Evolutionary conservation across 192 early-diverging fungal genomes (phyloP).

Genomic region (Backusella macrospora): DNA sequence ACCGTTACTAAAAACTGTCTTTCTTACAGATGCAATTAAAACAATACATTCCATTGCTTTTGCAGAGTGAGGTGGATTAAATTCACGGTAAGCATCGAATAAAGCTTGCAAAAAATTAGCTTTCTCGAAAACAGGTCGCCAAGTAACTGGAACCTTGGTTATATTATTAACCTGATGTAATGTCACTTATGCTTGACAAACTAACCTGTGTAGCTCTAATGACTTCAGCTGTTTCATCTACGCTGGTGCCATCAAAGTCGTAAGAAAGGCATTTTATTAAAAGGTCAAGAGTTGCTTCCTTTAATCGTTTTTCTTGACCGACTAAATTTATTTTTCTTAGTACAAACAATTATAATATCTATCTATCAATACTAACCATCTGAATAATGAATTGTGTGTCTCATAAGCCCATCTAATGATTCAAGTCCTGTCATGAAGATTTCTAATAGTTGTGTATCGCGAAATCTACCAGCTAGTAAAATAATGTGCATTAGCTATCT

Average conservation of each 20-base stretch:
- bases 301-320: conserved; percentile 37
- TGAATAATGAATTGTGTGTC: conserved; percentile 35
- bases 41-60: conserved; percentile 81
- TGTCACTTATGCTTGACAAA: not conserved
- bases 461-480: conserved; percentile 45
- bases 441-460: conserved; percentile 41
- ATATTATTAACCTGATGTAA: not conserved
- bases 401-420: conserved; percentile 43
- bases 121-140: conserved; percentile 76
- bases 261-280: conserved; percentile 71
- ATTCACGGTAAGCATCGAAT: conserved; percentile 68
- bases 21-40: conserved; percentile 74
- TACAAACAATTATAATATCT: not conserved
- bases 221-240: conserved; percentile 80
- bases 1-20: conserved; percentile 77
- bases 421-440: conserved; percentile 33
- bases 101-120: conserved; percentile 69
- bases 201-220: conserved; percentile 62
- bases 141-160: conserved; percentile 67
- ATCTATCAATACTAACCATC: conserved; percentile 36
- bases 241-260: conserved; percentile 77
- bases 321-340: conserved; percentile 11
- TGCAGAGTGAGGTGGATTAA: conserved; percentile 55
- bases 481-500: not conserved
- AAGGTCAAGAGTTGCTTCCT: conserved; percentile 60